Percentiles rank a stretch among this genome's conserved stretches.
phyloP scores from a whole-genome alignment of 441 rosid species.

The Erodium moschatum region DNA sequence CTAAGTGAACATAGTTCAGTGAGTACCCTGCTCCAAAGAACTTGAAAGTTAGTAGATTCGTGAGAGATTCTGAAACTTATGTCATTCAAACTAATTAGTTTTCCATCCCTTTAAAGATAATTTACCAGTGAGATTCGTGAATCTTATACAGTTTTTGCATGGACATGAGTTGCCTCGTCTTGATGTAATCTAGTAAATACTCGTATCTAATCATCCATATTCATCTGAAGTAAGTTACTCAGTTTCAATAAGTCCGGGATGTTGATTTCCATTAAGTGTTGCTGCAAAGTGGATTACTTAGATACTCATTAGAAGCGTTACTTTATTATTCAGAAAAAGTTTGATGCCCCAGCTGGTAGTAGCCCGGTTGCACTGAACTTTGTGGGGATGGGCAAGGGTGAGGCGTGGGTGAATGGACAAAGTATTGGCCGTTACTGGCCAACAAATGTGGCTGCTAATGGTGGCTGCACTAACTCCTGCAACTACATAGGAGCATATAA shows the following conservation, averaged over 20 bases:
- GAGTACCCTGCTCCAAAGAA: no score
- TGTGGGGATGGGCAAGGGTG: constrained; percentile 84
- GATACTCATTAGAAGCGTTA: constrained; percentile 12
- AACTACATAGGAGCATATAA: constrained; percentile 62
- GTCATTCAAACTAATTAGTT: no score
- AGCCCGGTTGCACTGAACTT: constrained; percentile 77
- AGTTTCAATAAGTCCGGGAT: background rate
- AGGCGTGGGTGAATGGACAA: constrained; percentile 95
- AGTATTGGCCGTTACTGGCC: constrained; percentile 98
- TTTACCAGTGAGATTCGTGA: background rate
- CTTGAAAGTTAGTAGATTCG: no score
- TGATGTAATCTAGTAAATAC: background rate
- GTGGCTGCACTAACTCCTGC: constrained; percentile 62
- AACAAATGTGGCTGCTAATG: constrained; percentile 34
- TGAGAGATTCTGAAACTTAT: no score
- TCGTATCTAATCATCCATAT: background rate
- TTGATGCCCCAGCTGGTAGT: constrained; percentile 60
- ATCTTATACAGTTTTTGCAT: background rate
- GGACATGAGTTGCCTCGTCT: background rate
- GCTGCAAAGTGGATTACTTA: constrained; percentile 8
- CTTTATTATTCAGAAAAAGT: constrained; percentile 45
- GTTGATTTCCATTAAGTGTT: background rate
- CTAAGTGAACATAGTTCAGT: no score
- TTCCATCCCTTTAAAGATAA: no score
- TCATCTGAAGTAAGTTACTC: background rate